Percentiles rank a stretch among this genome's conserved stretches.
Evolutionary conservation across 257 asterid species (phyloP).

Genomic region (Thymus mandschuricus): DNA sequence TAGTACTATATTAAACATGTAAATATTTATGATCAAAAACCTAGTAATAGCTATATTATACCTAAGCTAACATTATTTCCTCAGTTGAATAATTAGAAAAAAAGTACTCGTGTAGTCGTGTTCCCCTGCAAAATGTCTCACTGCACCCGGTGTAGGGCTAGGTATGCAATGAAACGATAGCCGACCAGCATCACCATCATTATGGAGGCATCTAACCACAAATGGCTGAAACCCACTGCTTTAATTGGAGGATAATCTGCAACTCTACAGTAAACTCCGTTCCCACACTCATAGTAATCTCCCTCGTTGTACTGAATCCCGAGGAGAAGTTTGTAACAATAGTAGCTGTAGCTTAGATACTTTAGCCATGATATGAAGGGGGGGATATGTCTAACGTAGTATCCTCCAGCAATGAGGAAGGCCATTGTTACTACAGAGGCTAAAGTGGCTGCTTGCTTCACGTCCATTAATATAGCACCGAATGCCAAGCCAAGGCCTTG

Average conservation of each 20-base stretch:
- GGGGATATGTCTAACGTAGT: slow-evolving; percentile 90
- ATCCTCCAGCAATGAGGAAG: slow-evolving; percentile 96
- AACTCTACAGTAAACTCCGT: slow-evolving; percentile 70
- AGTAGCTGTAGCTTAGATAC: slow-evolving; percentile 89
- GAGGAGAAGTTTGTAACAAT: slow-evolving; percentile 80
- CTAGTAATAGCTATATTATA: slow-evolving; percentile 40
- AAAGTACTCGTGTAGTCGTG: slow-evolving; percentile 14
- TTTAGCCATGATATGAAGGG: slow-evolving; percentile 82
- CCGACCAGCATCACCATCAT: slow-evolving; percentile 84
- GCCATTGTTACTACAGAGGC: slow-evolving; percentile 91
- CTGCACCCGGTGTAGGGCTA: slow-evolving; percentile 72
- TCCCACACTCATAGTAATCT: slow-evolving; percentile 76
- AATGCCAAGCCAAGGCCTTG: slow-evolving; percentile 89
- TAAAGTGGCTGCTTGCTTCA: slow-evolving; percentile 90
- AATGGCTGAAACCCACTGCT: slow-evolving; percentile 68
- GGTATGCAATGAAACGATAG: slow-evolving; percentile 78
- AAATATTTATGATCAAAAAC: slow-evolving; percentile 48
- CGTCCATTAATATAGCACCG: slow-evolving; percentile 97
- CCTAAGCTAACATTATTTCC: slow-evolving; percentile 52
- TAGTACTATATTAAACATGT: slow-evolving; percentile 32
- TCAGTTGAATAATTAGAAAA: slow-evolving; percentile 39
- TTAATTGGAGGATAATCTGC: slow-evolving; percentile 76
- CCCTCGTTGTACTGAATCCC: slow-evolving; percentile 74
- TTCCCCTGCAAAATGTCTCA: slow-evolving; percentile 36
- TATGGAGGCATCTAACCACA: slow-evolving; percentile 67